These are phyloP conservation scores for Globisporangium rhizosaccharum DNA, from an alignment of 352 stramenopile species.

Conservation along the genomic window DNA sequence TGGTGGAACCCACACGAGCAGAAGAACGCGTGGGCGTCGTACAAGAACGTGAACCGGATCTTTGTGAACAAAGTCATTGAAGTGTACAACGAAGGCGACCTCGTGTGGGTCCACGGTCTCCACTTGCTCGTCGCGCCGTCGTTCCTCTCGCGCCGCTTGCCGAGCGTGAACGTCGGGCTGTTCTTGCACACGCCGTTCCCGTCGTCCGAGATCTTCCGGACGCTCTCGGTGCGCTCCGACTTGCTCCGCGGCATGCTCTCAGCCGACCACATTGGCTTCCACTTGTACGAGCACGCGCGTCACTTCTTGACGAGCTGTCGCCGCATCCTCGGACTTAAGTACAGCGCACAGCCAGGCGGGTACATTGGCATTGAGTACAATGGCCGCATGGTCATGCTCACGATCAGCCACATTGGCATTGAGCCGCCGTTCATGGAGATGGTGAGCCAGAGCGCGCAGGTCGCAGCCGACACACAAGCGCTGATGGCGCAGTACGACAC, in stretches of 20 bases:
- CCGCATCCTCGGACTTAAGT: slow-evolving; percentile 83
- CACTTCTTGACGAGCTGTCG: slow-evolving; percentile 97
- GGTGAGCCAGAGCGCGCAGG: slow-evolving; percentile 47
- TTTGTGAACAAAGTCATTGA: slow-evolving; percentile 94
- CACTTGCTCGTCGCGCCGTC: slow-evolving; percentile 97
- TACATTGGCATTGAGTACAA: slow-evolving; percentile 96
- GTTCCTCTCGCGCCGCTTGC: slow-evolving; percentile 92
- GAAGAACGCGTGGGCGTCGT: slow-evolving; percentile 89
- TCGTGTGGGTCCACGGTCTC: slow-evolving; percentile 97
- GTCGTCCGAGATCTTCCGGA: slow-evolving; percentile 98
- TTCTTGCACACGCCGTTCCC: slow-evolving; percentile 99
- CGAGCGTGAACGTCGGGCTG: slow-evolving; percentile 93
- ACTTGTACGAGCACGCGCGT: slow-evolving; percentile 97
- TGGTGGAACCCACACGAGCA: slow-evolving; percentile 84
- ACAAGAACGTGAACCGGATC: slow-evolving; percentile 96
- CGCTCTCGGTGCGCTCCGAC: slow-evolving; percentile 94
- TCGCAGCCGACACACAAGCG: slow-evolving; percentile 37
- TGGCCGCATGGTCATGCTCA: slow-evolving; percentile 95
- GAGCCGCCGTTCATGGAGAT: slow-evolving; percentile 87
- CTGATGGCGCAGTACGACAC: slow-evolving; percentile 50
- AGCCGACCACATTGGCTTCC: slow-evolving; percentile 97
- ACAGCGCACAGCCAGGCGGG: slow-evolving; percentile 87
- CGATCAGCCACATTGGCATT: slow-evolving; percentile 97
- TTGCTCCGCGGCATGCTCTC: slow-evolving; percentile 95
- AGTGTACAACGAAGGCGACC: slow-evolving; percentile 89